A percentile compares a stretch with the other conserved stretches of the same genome.
Evolutionary conservation across 2,329 filamentous ascomycete species (phyloP).

Genomic region (Trichoderma hamatum): DNA sequence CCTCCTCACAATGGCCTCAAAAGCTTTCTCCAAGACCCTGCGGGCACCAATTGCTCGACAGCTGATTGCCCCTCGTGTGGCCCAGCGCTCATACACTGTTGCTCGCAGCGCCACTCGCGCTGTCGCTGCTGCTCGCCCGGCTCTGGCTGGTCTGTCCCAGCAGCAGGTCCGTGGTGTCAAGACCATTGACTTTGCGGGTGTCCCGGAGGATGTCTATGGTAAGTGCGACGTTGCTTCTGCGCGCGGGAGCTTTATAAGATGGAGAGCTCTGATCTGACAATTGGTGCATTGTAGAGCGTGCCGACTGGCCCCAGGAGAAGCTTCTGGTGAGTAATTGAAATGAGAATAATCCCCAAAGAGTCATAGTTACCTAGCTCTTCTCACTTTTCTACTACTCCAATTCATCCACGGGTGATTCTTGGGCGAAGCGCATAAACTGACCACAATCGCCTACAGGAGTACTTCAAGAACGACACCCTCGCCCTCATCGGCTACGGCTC

Average conservation of each 20-base stretch:
- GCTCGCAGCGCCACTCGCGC: slow-evolving; percentile 60
- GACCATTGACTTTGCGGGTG: slow-evolving; percentile 98
- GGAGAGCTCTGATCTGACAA: background rate
- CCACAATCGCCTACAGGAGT: slow-evolving; percentile 69
- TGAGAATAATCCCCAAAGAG: background rate
- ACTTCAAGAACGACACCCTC: slow-evolving; percentile 99
- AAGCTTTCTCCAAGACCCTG: slow-evolving; percentile 70
- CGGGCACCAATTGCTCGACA: slow-evolving; percentile 66
- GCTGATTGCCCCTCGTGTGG: slow-evolving; percentile 61
- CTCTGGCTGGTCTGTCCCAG: slow-evolving; percentile 52
- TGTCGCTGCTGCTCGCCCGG: slow-evolving; percentile 56
- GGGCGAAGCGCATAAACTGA: slow-evolving; percentile 18
- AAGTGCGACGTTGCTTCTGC: slow-evolving; percentile 37
- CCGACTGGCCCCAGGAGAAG: slow-evolving; percentile 98
- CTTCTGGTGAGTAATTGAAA: slow-evolving; percentile 71
- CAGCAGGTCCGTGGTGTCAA: slow-evolving; percentile 89
- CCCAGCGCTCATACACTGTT: slow-evolving; percentile 65
- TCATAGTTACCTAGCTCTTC: background rate
- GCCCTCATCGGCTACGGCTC: slow-evolving; percentile 98
- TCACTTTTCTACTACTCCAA: background rate
- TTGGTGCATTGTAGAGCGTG: slow-evolving; percentile 69
- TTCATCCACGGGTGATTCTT: background rate
- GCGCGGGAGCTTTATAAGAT: background rate
- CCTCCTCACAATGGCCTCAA: slow-evolving; percentile 69
- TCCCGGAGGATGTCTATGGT: slow-evolving; percentile 95